These are phyloP conservation scores for Spergularia azorica DNA, from an alignment of 179 eudicot species.

Conservation along the genomic window DNA sequence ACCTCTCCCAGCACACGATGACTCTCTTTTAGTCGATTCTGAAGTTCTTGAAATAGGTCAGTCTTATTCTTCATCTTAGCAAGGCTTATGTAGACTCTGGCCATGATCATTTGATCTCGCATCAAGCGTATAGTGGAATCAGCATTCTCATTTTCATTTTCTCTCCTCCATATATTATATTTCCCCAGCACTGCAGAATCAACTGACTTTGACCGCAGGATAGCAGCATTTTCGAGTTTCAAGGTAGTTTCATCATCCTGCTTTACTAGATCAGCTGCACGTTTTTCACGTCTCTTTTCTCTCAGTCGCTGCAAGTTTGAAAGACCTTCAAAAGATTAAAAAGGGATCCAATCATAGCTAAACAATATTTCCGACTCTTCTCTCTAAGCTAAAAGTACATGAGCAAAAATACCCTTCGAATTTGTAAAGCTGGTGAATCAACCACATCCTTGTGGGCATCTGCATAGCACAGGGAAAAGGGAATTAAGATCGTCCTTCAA, in stretches of 20 bases:
- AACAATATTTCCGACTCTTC: background rate
- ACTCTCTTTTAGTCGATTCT: conserved; percentile 69
- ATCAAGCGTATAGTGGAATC: conserved; percentile 82
- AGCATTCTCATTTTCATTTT: conserved; percentile 76
- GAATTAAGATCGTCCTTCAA: conserved; percentile 7
- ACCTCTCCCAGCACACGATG: conserved; percentile 85
- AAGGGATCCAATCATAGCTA: conserved; percentile 1
- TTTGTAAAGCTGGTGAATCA: conserved; percentile 65
- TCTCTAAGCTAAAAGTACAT: conserved; percentile 6
- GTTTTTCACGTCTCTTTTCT: conserved; percentile 67
- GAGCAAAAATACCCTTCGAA: conserved; percentile 66
- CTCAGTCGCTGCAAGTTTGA: conserved; percentile 56
- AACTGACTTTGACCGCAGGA: conserved; percentile 78
- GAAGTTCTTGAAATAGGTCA: conserved; percentile 65
- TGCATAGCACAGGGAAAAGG: conserved; percentile 34
- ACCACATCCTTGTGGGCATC: conserved; percentile 49
- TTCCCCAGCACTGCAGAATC: conserved; percentile 90
- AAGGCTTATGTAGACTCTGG: conserved; percentile 73
- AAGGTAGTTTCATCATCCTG: conserved; percentile 67
- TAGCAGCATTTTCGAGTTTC: conserved; percentile 88
- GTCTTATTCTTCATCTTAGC: conserved; percentile 68
- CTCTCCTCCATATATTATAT: conserved; percentile 89
- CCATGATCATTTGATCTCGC: conserved; percentile 92
- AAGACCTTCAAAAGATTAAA: conserved; percentile 19
- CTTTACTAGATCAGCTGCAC: conserved; percentile 61